Conservation (phyloP, 1,139 yeast species). For the Pichia sp. region DNA sequence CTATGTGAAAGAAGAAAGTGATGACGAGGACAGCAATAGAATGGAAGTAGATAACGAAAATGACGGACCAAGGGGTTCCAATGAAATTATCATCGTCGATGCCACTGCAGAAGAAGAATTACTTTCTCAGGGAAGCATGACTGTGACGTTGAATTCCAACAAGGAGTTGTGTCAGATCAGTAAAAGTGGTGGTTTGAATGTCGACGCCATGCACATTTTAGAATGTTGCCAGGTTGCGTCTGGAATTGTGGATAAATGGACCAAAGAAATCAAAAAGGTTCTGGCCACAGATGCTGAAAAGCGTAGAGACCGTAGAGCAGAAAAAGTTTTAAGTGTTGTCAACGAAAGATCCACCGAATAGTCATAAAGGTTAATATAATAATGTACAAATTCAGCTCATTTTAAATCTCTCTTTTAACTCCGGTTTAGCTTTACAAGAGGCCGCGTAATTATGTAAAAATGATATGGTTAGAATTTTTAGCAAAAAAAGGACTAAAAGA, state of each 20-base stretch:
- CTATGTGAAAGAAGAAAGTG: constrained; percentile 7
- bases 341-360: constrained; percentile 25
- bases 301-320: constrained; percentile 22
- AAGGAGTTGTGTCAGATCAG: constrained; percentile 85
- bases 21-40: constrained; percentile 3
- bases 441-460: too few relatives aligned
- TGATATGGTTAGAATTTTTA: neutral
- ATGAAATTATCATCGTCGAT: constrained; percentile 68
- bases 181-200: constrained; percentile 86
- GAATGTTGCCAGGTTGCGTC: constrained; percentile 68
- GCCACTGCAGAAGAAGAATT: constrained; percentile 75
- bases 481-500: neutral
- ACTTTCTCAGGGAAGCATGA: constrained; percentile 71
- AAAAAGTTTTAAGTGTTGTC: constrained; percentile 29
- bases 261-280: constrained; percentile 56
- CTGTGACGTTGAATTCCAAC: constrained; percentile 83
- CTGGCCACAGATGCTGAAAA: constrained; percentile 50
- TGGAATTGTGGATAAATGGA: constrained; percentile 55
- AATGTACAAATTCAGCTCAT: neutral
- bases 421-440: too few relatives aligned
- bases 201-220: constrained; percentile 67
- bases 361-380: neutral
- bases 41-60: constrained; percentile 6
- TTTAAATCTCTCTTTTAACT: too few relatives aligned
- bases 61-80: constrained; percentile 17